Conservation (phyloP, 805 yeast species). For the Tetrapisispora pingtungensis region DNA sequence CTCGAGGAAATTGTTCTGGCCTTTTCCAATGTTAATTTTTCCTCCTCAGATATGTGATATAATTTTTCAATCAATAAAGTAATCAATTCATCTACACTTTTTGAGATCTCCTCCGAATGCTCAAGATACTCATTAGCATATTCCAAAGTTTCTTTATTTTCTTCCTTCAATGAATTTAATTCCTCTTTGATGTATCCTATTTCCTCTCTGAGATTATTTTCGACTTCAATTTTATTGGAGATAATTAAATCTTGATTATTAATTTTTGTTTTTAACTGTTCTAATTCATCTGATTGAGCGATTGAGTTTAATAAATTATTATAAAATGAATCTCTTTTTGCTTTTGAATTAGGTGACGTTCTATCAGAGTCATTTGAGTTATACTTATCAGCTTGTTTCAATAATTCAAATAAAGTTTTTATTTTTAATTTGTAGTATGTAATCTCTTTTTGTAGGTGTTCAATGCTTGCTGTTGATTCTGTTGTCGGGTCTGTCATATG, state of each 20-base stretch:
- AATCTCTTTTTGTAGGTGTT: constrained; percentile 33
- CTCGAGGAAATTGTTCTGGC: constrained; percentile 18
- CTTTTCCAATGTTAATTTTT: constrained; percentile 12
- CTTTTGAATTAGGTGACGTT: constrained; percentile 3
- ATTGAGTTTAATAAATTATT: constrained; percentile 15
- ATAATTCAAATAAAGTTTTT: constrained; percentile 26
- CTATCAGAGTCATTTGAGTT: constrained; percentile 1
- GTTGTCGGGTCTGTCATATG: constrained; percentile 9
- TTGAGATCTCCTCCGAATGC: constrained; percentile 19
- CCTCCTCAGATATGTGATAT: constrained; percentile 10
- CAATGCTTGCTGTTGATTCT: constrained; percentile 22
- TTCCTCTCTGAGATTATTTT: constrained; percentile 15
- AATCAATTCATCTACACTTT: constrained; percentile 12
- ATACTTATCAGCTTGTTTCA: constrained; percentile 14
- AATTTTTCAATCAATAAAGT: constrained; percentile 8
- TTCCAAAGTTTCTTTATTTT: constrained; percentile 19
- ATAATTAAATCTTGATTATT: constrained; percentile 3
- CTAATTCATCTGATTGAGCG: constrained; percentile 15
- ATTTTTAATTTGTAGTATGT: constrained; percentile 33
- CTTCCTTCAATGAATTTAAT: constrained; percentile 17
- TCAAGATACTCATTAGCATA: constrained; percentile 24
- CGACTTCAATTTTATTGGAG: background rate
- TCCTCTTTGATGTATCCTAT: constrained; percentile 20
- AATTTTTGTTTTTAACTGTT: constrained; percentile 9
- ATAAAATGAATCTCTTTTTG: constrained; percentile 14